A percentile compares a stretch with the other conserved stretches of the same genome.
These are phyloP conservation scores for Neostapfia colusana DNA, from an alignment of 176 grass and related monocot genomes.

Conservation along the genomic window DNA sequence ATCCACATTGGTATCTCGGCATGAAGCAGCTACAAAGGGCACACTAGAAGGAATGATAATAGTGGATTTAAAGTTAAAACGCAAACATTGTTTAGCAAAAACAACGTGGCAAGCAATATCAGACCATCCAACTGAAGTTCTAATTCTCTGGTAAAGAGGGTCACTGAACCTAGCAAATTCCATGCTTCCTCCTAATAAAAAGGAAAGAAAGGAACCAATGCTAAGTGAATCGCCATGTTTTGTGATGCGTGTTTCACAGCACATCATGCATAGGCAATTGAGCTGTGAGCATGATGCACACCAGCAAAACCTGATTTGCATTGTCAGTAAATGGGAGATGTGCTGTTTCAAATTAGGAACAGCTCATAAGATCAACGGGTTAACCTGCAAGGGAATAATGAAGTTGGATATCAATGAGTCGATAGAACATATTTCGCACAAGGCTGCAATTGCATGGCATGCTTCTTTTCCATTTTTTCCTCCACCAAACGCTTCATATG, in stretches of 20 bases:
- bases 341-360: not conserved
- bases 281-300: conserved; percentile 12
- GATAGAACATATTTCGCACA: conserved; percentile 82
- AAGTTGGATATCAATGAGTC: conserved; percentile 91
- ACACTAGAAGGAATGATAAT: conserved; percentile 10
- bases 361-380: conserved; percentile 23
- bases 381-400: conserved; percentile 88
- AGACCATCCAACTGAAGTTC: conserved; percentile 16
- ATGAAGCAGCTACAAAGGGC: not conserved
- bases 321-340: conserved; percentile 4
- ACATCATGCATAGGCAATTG: conserved; percentile 1
- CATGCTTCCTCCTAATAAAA: conserved; percentile 13
- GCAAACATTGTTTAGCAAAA: not conserved
- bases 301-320: conserved; percentile 22
- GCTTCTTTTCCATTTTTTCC: conserved; percentile 79
- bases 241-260: not conserved
- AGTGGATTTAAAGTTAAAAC: not conserved
- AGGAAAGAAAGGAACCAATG: not conserved
- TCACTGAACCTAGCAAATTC: conserved; percentile 22
- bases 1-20: not conserved
- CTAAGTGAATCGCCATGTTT: not conserved
- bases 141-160: conserved; percentile 3
- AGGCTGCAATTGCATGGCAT: conserved; percentile 80
- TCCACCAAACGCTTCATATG: conserved; percentile 76
- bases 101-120: not conserved